Evolutionary conservation across 768 basidiomycete genomes (phyloP).

Genomic region (Russula compacta): DNA sequence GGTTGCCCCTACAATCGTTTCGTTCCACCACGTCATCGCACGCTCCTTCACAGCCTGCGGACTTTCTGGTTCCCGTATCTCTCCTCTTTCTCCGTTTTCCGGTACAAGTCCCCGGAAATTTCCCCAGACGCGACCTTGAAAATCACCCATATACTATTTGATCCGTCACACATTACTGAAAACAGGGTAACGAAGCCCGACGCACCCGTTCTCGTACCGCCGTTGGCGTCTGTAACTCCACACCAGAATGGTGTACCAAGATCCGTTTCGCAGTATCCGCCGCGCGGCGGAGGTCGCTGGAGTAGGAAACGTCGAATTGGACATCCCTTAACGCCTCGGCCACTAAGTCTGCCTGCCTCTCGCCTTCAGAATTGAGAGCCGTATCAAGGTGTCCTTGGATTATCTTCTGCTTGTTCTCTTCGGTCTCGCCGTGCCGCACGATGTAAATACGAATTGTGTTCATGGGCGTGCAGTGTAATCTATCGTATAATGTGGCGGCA

Average conservation of each 20-base stretch:
- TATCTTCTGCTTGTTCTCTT: slow-evolving; percentile 50
- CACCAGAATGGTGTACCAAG: slow-evolving; percentile 41
- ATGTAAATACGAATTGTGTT: slow-evolving; percentile 45
- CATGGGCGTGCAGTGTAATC: slow-evolving; percentile 18
- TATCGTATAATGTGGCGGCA: not conserved
- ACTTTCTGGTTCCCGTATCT: slow-evolving; percentile 17
- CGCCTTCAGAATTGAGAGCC: slow-evolving; percentile 50
- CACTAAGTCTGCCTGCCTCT: slow-evolving; percentile 47
- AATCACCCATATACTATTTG: slow-evolving; percentile 47
- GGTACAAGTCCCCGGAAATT: not conserved
- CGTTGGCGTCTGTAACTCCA: slow-evolving; percentile 34
- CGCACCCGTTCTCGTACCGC: slow-evolving; percentile 61
- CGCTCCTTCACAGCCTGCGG: slow-evolving; percentile 28
- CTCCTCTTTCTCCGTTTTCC: not conserved
- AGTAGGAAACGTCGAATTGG: slow-evolving; percentile 50
- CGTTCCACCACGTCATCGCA: slow-evolving; percentile 55
- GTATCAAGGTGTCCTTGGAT: slow-evolving; percentile 75
- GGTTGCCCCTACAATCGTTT: slow-evolving; percentile 28
- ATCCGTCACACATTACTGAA: not conserved
- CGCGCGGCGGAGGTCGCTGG: slow-evolving; percentile 67
- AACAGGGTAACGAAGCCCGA: not conserved
- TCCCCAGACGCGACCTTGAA: slow-evolving; percentile 39
- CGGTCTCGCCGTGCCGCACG: slow-evolving; percentile 74
- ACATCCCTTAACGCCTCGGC: slow-evolving; percentile 46
- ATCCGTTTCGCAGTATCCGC: slow-evolving; percentile 64